phyloP scores from a whole-genome alignment of 306 rosid genomes.

The Corylus avellana region DNA sequence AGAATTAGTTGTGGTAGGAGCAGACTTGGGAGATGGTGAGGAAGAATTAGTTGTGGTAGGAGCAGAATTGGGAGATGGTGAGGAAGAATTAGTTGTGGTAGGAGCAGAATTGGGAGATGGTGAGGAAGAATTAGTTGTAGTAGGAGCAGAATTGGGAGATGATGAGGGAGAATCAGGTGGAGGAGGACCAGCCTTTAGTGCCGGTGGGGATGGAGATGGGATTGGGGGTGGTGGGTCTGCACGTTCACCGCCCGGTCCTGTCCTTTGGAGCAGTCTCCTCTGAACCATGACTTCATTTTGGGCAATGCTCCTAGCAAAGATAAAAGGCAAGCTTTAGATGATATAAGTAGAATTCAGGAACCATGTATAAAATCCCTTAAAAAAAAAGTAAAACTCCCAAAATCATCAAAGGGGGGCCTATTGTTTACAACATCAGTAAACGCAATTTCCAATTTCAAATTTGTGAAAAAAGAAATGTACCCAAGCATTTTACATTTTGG shows the following conservation, averaged over 20 bases:
- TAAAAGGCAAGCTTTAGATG: constrained; percentile 8
- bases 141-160: too few species aligned
- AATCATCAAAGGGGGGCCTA: background rate
- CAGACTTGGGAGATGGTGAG: too few species aligned
- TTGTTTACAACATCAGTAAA: background rate
- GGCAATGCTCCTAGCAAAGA: constrained; percentile 43
- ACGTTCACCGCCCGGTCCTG: accelerated
- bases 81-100: too few species aligned
- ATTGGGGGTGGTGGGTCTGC: background rate
- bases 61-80: too few species aligned
- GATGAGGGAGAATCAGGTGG: too few species aligned
- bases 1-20: too few species aligned
- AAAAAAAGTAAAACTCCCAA: background rate
- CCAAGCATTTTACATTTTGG: background rate
- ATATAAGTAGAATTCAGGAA: background rate
- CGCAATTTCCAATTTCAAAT: background rate
- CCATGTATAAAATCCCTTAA: background rate
- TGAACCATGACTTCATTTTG: constrained; percentile 26
- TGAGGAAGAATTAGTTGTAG: too few species aligned
- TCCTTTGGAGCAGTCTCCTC: constrained; percentile 9
- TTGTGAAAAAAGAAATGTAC: background rate
- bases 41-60: too few species aligned
- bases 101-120: too few species aligned
- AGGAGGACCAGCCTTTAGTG: background rate
- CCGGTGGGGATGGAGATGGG: background rate